Evolutionary conservation across 2,329 filamentous ascomycete species (phyloP).

Genomic region (Ophiostoma pallidulum): DNA sequence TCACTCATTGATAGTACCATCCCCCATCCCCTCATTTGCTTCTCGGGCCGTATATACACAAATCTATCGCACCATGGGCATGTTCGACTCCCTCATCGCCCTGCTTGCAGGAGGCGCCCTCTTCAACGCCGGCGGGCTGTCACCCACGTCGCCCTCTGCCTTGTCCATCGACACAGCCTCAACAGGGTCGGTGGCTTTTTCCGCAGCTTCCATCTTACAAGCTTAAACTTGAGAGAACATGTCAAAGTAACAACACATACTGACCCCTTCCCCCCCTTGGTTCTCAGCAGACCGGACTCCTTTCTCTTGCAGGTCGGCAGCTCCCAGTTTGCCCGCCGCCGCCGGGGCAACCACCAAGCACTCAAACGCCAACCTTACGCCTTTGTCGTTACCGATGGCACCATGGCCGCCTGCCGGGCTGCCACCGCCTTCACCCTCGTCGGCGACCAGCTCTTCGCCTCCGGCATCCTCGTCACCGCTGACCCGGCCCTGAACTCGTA

Average conservation of each 20-base stretch:
- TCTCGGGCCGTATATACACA: too few species aligned
- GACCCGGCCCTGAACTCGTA: background rate
- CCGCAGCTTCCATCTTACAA: too few species aligned
- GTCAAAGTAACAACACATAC: too few species aligned
- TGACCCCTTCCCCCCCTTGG: too few species aligned
- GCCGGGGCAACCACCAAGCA: background rate
- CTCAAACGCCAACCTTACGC: background rate
- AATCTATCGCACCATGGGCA: background rate
- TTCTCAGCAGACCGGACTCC: background rate
- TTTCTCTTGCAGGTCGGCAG: background rate
- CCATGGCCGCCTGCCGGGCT: background rate
- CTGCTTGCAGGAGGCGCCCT: background rate
- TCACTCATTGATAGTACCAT: too few species aligned
- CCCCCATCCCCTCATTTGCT: too few species aligned
- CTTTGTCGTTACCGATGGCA: constrained; percentile 1
- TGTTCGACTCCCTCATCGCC: background rate
- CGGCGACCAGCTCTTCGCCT: background rate
- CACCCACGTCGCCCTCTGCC: background rate
- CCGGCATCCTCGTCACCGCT: background rate
- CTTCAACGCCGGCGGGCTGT: background rate
- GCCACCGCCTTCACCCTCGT: background rate
- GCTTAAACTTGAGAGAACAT: too few species aligned
- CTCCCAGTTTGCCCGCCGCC: too few species aligned
- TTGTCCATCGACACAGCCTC: background rate
- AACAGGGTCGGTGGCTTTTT: background rate